Percentiles rank a stretch among this genome's conserved stretches.
These are phyloP conservation scores for Penicillium ochrochloron DNA, from an alignment of 495 filamentous ascomycete species.

Conservation along the genomic window DNA sequence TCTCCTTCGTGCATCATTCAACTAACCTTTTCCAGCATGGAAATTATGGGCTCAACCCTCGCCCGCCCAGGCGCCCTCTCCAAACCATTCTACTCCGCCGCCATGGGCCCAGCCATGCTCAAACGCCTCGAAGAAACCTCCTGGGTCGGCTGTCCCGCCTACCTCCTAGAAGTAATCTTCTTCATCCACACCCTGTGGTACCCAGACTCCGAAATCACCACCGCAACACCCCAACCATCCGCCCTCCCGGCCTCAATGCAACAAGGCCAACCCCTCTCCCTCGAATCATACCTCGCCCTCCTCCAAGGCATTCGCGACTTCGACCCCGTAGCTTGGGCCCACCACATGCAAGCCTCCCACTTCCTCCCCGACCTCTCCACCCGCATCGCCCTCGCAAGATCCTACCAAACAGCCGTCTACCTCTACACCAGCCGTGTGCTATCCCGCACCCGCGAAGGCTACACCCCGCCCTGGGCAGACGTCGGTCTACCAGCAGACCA, in stretches of 20 bases:
- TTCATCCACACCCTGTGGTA: slow-evolving; percentile 51
- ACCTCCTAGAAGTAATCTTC: slow-evolving; percentile 53
- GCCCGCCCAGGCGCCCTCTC: slow-evolving; percentile 50
- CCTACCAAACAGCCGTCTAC: slow-evolving; percentile 51
- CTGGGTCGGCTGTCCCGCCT: slow-evolving; percentile 54
- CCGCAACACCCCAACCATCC: slow-evolving; percentile 34
- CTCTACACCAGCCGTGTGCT: slow-evolving; percentile 52
- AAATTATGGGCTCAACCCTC: slow-evolving; percentile 56
- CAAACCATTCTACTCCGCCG: slow-evolving; percentile 47
- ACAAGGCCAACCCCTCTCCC: slow-evolving; percentile 33
- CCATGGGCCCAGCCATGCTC: slow-evolving; percentile 47
- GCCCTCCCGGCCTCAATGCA: slow-evolving; percentile 35
- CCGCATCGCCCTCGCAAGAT: slow-evolving; percentile 47
- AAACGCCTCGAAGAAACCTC: slow-evolving; percentile 53
- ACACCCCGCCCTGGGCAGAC: slow-evolving; percentile 33
- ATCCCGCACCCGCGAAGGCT: slow-evolving; percentile 38
- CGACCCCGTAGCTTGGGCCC: slow-evolving; percentile 47
- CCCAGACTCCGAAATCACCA: slow-evolving; percentile 33
- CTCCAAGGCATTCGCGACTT: slow-evolving; percentile 51
- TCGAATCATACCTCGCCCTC: slow-evolving; percentile 42
- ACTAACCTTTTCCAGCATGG: slow-evolving; percentile 36
- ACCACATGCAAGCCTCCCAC: slow-evolving; percentile 47
- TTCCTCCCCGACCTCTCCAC: slow-evolving; percentile 43
- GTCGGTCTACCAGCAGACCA: slow-evolving; percentile 43
- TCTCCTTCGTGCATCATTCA: neutral